Conservation (phyloP, 768 basidiomycete genomes). For the Mycena epipterygia region DNA sequence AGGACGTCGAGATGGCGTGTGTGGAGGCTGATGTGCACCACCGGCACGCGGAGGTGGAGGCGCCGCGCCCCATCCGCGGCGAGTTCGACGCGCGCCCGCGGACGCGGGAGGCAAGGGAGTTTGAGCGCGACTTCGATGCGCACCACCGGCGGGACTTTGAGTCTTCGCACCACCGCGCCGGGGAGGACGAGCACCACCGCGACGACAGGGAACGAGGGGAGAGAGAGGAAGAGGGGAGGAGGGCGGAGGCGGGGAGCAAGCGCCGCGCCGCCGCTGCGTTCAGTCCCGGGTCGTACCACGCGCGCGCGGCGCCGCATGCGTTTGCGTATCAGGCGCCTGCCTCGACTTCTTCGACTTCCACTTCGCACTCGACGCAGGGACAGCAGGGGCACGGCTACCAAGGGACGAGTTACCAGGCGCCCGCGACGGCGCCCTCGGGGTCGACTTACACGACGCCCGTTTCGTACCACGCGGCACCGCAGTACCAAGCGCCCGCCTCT, state of each 20-base stretch:
- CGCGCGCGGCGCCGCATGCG: constrained; percentile 13
- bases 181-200: not conserved
- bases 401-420: too few species aligned
- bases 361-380: not conserved
- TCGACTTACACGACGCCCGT: too few species aligned
- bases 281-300: constrained; percentile 31
- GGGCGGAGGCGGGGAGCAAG: constrained; percentile 15
- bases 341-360: too few species aligned
- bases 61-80: too few species aligned
- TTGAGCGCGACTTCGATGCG: too few species aligned
- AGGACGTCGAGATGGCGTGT: not conserved
- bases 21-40: not conserved
- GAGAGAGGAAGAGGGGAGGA: not conserved
- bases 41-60: not conserved
- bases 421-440: too few species aligned
- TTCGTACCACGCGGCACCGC: too few species aligned
- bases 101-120: too few species aligned
- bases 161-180: not conserved
- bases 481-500: too few species aligned
- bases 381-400: too few species aligned
- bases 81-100: too few species aligned
- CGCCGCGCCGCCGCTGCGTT: constrained; percentile 32
- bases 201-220: constrained; percentile 6
- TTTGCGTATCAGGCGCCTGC: not conserved
- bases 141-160: too few species aligned